These are phyloP conservation scores for Fagus sylvatica DNA, from an alignment of 306 rosid genomes.

Conservation along the genomic window DNA sequence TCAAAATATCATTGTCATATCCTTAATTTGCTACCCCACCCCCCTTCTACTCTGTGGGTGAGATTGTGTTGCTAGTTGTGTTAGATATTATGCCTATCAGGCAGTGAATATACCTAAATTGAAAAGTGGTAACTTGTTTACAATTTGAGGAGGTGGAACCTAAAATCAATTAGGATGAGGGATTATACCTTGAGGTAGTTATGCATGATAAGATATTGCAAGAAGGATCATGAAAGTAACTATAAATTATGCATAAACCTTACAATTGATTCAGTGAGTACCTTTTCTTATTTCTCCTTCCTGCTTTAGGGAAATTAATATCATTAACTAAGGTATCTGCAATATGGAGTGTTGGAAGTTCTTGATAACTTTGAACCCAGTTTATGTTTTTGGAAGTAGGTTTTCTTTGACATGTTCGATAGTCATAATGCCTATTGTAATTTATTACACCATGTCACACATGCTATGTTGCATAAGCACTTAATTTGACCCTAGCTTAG, in stretches of 20 bases:
- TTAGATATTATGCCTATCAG: background rate
- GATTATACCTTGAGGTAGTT: background rate
- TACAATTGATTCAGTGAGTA: background rate
- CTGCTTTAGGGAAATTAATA: background rate
- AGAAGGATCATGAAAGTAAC: background rate
- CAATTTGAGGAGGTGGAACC: background rate
- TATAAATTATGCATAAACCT: background rate
- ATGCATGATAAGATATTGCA: background rate
- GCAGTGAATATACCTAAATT: background rate
- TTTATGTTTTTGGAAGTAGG: background rate
- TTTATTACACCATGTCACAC: background rate
- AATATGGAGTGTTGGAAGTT: background rate
- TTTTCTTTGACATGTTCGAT: background rate
- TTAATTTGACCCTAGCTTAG: background rate
- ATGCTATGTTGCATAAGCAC: background rate
- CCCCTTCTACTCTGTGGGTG: too few relatives aligned
- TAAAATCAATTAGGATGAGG: background rate
- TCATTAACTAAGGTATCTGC: background rate
- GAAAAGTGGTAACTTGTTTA: background rate
- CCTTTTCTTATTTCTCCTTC: background rate
- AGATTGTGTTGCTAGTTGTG: background rate
- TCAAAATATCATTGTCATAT: background rate
- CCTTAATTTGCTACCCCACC: too few relatives aligned
- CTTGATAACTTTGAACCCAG: background rate
- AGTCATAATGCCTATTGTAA: background rate